A percentile compares a stretch with the other conserved stretches of the same genome.
Evolutionary conservation across 2,329 filamentous ascomycete species (phyloP).

Genomic region (Didymella lethalis): DNA sequence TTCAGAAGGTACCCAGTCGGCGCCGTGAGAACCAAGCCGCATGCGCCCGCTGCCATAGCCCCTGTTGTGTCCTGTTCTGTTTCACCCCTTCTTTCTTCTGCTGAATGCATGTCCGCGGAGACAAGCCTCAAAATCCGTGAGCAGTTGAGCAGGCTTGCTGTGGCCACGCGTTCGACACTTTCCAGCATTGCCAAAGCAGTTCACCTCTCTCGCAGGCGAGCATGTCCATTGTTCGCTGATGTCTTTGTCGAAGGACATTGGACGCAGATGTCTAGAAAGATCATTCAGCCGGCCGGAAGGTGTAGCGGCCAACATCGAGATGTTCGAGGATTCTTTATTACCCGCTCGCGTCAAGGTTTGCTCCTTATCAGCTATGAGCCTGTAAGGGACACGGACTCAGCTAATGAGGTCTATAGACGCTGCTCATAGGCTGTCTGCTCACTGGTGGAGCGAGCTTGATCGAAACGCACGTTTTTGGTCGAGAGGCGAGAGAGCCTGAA

Average conservation of each 20-base stretch:
- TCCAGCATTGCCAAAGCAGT: background rate
- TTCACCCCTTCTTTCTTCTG: background rate
- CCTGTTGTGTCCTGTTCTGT: background rate
- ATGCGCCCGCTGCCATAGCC: background rate
- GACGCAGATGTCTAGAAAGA: background rate
- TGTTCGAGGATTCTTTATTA: background rate
- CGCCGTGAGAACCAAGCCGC: background rate
- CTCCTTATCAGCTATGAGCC: background rate
- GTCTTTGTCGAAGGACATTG: background rate
- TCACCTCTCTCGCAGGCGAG: background rate
- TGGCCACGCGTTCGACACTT: background rate
- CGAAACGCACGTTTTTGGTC: background rate
- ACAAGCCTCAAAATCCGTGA: background rate
- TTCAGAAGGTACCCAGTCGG: background rate
- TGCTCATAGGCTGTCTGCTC: background rate
- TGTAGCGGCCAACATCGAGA: background rate
- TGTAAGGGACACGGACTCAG: background rate
- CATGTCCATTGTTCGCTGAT: background rate
- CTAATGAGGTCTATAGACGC: background rate
- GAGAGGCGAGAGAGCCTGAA: background rate
- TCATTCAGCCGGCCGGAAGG: background rate
- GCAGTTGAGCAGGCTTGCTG: background rate
- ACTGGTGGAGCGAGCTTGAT: background rate
- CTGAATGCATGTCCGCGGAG: background rate
- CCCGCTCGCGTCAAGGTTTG: background rate